Conservation (phyloP, 768 basidiomycete genomes). For the Suillus clintonianus region DNA sequence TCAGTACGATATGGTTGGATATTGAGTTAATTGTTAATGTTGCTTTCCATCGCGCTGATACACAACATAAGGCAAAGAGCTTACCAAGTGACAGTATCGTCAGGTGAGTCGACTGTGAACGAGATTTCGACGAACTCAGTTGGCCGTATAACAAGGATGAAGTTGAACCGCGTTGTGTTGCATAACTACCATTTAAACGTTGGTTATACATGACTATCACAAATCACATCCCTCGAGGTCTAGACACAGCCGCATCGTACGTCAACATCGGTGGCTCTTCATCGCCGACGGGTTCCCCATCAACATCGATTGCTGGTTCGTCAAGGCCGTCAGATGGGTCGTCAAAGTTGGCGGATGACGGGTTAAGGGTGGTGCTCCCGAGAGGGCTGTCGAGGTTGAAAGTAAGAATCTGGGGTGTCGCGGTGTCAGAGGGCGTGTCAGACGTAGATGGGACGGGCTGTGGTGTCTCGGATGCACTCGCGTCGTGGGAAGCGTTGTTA, state of each 20-base stretch:
- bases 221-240: background rate
- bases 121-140: background rate
- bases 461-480: no score
- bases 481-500: background rate
- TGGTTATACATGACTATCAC: background rate
- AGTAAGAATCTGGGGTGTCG: background rate
- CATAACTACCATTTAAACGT: background rate
- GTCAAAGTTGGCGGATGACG: no score
- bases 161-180: slow-evolving; percentile 12
- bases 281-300: background rate
- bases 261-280: background rate
- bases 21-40: background rate
- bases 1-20: background rate
- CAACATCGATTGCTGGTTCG: background rate
- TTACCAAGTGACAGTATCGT: slow-evolving; percentile 28
- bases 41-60: no score
- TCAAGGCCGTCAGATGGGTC: no score
- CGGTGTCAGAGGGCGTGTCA: background rate
- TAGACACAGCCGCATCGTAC: background rate
- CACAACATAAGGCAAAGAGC: background rate
- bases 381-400: no score
- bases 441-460: background rate
- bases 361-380: no score
- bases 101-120: slow-evolving; percentile 20
- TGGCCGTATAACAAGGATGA: no score